Conservation (phyloP, 192 early-diverging fungal genomes). For the Haplosporangium gracile region DNA sequence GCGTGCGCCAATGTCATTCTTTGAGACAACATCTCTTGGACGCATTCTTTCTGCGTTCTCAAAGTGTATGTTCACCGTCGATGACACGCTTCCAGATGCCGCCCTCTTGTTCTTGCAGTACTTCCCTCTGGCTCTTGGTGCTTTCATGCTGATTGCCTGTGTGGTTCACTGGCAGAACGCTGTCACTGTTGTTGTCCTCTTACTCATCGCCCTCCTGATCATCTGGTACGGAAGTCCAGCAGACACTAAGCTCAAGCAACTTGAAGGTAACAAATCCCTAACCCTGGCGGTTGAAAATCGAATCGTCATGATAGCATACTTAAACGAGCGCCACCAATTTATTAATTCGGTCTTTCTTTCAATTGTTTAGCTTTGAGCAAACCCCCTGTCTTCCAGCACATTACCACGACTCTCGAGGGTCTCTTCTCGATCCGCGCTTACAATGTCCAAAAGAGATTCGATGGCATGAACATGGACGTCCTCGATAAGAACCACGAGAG, state of each 20-base stretch:
- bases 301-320: not conserved
- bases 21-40: constrained; percentile 61
- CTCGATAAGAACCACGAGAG: constrained; percentile 68
- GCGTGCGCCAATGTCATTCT: constrained; percentile 66
- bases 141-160: constrained; percentile 66
- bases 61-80: constrained; percentile 84
- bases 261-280: constrained; percentile 20
- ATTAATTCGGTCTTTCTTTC: not conserved
- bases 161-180: constrained; percentile 74
- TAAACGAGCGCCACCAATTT: not conserved
- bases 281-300: not conserved
- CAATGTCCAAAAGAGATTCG: constrained; percentile 66
- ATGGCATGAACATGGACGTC: constrained; percentile 62
- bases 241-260: constrained; percentile 34
- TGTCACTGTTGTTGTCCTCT: constrained; percentile 36
- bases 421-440: constrained; percentile 80
- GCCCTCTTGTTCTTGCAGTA: constrained; percentile 59
- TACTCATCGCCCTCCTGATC: constrained; percentile 25
- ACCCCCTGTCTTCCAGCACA: constrained; percentile 55
- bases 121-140: constrained; percentile 59
- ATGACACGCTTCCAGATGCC: constrained; percentile 65
- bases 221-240: constrained; percentile 33
- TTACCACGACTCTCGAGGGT: constrained; percentile 74
- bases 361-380: constrained; percentile 19
- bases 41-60: constrained; percentile 88